A percentile compares a stretch with the other conserved stretches of the same genome.
Evolutionary conservation across 2,329 filamentous ascomycete genomes (phyloP).

Genomic region (Aschersonia sp.): DNA sequence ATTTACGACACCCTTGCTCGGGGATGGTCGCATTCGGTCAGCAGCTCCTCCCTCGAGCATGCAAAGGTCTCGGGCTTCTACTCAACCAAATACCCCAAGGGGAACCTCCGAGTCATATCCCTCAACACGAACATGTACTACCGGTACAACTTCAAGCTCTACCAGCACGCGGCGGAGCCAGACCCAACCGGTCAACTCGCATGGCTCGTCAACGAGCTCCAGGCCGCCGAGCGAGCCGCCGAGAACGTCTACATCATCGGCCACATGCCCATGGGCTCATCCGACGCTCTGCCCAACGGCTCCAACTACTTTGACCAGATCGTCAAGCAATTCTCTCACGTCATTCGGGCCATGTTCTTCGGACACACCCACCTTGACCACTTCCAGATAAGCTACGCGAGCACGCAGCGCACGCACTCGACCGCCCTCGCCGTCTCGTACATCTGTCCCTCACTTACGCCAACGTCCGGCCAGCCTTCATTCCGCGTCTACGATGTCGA

Average conservation of each 20-base stretch:
- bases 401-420: slow-evolving; percentile 22
- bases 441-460: slow-evolving; percentile 36
- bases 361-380: slow-evolving; percentile 42
- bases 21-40: slow-evolving; percentile 34
- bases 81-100: slow-evolving; percentile 26
- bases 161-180: slow-evolving; percentile 28
- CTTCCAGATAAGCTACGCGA: slow-evolving; percentile 40
- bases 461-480: slow-evolving; percentile 36
- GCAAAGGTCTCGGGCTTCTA: slow-evolving; percentile 31
- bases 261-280: slow-evolving; percentile 36
- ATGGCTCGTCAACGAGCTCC: slow-evolving; percentile 38
- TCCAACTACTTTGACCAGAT: slow-evolving; percentile 39
- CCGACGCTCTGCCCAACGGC: slow-evolving; percentile 34
- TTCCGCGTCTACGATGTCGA: slow-evolving; percentile 45
- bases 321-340: slow-evolving; percentile 33
- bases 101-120: slow-evolving; percentile 42
- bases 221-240: slow-evolving; percentile 31
- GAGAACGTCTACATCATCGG: slow-evolving; percentile 41
- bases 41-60: slow-evolving; percentile 13
- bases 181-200: slow-evolving; percentile 37
- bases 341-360: slow-evolving; percentile 39
- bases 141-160: slow-evolving; percentile 41
- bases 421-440: slow-evolving; percentile 35
- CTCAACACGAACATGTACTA: slow-evolving; percentile 48
- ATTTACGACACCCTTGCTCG: slow-evolving; percentile 32